phyloP scores from a whole-genome alignment of 305 asterid genomes.

The Petunia hybrid region DNA sequence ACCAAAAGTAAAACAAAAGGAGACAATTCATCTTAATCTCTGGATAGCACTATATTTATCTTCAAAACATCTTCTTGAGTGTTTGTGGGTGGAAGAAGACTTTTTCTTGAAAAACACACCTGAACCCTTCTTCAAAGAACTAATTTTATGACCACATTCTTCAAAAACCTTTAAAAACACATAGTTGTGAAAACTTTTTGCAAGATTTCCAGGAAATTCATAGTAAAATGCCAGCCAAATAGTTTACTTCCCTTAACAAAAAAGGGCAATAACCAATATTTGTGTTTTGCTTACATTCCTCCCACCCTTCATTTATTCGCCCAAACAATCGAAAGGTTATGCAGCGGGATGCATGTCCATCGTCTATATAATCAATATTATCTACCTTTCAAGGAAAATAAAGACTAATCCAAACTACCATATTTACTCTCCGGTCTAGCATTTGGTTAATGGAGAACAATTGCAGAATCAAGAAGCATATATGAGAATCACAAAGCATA shows the following conservation, averaged over 20 bases:
- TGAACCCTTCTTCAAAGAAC: not conserved
- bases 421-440: not conserved
- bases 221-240: constrained; percentile 15
- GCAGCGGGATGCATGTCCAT: not conserved
- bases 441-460: constrained; percentile 6
- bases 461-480: not conserved
- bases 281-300: not conserved
- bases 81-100: constrained; percentile 8
- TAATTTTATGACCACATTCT: not conserved
- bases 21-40: no score
- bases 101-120: not conserved
- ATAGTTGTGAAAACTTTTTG: not conserved
- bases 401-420: not conserved
- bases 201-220: not conserved
- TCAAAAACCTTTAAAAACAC: not conserved
- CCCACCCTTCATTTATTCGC: constrained; percentile 18
- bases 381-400: constrained; percentile 27
- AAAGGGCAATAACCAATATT: constrained; percentile 5
- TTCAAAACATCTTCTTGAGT: not conserved
- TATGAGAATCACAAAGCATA: constrained; percentile 11
- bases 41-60: no score
- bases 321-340: not conserved
- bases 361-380: not conserved
- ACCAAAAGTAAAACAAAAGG: no score
- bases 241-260: constrained; percentile 4